Evolutionary conservation across 345 rosid genomes (phyloP).

Genomic region (Linum trigynum): DNA sequence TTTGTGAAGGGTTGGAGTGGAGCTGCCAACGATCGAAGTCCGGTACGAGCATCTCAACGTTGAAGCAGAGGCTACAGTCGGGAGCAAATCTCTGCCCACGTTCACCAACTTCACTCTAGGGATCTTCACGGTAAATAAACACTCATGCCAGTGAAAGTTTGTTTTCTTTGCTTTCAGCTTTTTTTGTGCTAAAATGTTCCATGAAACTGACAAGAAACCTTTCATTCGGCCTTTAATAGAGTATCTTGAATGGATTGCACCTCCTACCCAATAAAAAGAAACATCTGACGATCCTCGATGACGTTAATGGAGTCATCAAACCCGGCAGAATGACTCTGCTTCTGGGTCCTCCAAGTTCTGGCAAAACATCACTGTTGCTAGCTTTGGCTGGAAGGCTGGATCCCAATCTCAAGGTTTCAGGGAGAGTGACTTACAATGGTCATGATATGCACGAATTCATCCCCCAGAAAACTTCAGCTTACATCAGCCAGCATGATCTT

Average conservation of each 20-base stretch:
- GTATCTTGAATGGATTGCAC: background rate
- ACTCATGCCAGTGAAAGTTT: background rate
- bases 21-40: conserved; percentile 1
- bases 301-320: conserved; percentile 9
- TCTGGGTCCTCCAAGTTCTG: conserved; percentile 4
- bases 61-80: background rate
- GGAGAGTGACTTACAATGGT: background rate
- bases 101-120: background rate
- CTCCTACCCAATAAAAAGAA: conserved; percentile 1
- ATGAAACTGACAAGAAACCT: background rate
- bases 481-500: conserved; percentile 2
- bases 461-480: conserved; percentile 1
- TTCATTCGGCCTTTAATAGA: background rate
- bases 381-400: conserved; percentile 2
- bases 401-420: conserved; percentile 3
- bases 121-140: background rate
- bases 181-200: background rate
- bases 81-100: conserved; percentile 1
- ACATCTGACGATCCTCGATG: conserved; percentile 1
- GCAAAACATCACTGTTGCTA: conserved; percentile 1
- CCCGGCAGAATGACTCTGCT: background rate
- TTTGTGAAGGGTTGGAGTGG: conserved; percentile 1
- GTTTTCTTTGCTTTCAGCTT: background rate
- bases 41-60: background rate
- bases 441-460: background rate